Base-by-base conservation (phyloP, 306 rosid species). In the Gleditsia sinensis region DNA sequence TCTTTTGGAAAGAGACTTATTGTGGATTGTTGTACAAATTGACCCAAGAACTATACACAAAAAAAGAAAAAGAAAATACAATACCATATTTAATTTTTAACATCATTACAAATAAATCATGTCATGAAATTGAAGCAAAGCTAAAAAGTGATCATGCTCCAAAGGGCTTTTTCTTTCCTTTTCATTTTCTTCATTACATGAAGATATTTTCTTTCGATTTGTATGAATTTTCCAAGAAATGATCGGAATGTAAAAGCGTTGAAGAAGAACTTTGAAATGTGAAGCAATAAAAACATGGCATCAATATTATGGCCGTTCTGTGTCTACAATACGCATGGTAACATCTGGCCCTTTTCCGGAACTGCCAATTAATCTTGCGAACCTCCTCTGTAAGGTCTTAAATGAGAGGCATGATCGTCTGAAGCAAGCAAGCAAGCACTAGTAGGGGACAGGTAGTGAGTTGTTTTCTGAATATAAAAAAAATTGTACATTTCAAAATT, bases 351-450 rank as follows among this genome's bases (percentile, higher is more conserved):
- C 75, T 32, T 67, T 50, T 66, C 16, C 24, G 28, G 56, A 48
- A 6, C 68, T 53, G 76, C 84, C 83, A 75, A 74, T 82, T 64
- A 79, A 76, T 36, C 8, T 55, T 64, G 28, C 36, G 65, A 46
- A 55, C 48, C 64, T 56, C 45, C 24, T 40, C 28, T 50, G 54
- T 27, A 16, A 6, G 71, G 76, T 21, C 28, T 69, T 59, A 68
- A 85, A 80, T 66, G 78, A 60, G 85, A 81, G 73, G 73, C 74
- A 67, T 57, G 16, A 13, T 4, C 13, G 78, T 79, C 76, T 68
- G 79, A 79, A 69, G 82, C 78, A 87, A 87, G 90, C 91, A 79
- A 83, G 54, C 28, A 51, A 50, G 6, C 12, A 50, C 0, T 32
- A 14, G 83, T 55, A 53, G 68, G 82, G 82, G 75, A 83, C 76